Evolutionary conservation across 2,329 filamentous ascomycete species (phyloP).

Genomic region (Fusarium sp.): DNA sequence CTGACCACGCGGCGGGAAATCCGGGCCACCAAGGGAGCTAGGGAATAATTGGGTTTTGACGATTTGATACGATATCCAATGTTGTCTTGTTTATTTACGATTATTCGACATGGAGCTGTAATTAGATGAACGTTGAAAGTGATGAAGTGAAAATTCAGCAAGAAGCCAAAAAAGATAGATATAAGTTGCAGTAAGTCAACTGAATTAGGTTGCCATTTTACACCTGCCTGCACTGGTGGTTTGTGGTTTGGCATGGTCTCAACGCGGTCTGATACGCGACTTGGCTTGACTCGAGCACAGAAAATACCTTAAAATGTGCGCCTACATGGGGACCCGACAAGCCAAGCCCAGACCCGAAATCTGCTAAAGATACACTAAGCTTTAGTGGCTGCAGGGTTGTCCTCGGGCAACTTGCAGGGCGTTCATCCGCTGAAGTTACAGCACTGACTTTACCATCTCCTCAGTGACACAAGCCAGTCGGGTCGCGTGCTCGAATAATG

Average conservation of each 20-base stretch:
- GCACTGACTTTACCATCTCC: not conserved
- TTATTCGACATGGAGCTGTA: not conserved
- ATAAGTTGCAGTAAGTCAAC: not conserved
- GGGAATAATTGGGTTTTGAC: slow-evolving; percentile 30
- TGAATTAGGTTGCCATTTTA: not conserved
- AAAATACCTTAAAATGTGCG: slow-evolving; percentile 25
- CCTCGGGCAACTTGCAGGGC: slow-evolving; percentile 8
- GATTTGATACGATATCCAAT: slow-evolving; percentile 13
- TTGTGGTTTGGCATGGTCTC: slow-evolving; percentile 8
- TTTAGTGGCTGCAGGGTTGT: slow-evolving; percentile 26
- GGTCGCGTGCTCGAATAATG: slow-evolving; percentile 7
- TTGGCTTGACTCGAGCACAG: slow-evolving; percentile 12
- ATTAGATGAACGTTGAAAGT: not conserved
- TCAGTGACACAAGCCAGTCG: not conserved
- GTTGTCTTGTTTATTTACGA: slow-evolving; percentile 28
- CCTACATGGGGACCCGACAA: not conserved
- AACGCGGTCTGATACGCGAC: slow-evolving; percentile 37
- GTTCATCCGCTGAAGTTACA: slow-evolving; percentile 16
- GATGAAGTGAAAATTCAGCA: not conserved
- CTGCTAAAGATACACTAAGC: slow-evolving; percentile 30
- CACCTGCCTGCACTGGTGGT: slow-evolving; percentile 6
- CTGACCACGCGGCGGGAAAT: slow-evolving; percentile 35
- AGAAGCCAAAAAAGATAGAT: not conserved
- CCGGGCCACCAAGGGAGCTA: slow-evolving; percentile 36
- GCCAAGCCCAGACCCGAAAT: slow-evolving; percentile 1